phyloP scores from a whole-genome alignment of 2,329 filamentous ascomycete species.

The Hirsutella rhossiliensis region DNA sequence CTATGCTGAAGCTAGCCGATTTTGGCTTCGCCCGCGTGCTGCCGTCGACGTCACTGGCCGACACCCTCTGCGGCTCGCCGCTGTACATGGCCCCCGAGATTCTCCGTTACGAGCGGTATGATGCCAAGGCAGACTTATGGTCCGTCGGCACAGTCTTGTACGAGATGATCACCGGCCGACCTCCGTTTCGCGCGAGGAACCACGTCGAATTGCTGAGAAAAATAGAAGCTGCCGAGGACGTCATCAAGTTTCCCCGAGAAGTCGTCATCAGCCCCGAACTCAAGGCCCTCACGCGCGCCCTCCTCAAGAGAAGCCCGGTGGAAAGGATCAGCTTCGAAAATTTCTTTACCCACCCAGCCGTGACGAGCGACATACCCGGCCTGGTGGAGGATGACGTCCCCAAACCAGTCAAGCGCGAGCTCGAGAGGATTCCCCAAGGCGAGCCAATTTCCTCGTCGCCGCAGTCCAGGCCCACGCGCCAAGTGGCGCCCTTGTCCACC shows the following conservation, averaged over 20 bases:
- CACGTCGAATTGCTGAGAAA: conserved; percentile 88
- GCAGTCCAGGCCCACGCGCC: conserved; percentile 16
- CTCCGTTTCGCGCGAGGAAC: conserved; percentile 85
- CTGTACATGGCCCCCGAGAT: conserved; percentile 99
- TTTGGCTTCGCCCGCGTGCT: conserved; percentile 96
- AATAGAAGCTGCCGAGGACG: conserved; percentile 81
- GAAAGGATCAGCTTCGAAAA: conserved; percentile 77
- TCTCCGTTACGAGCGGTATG: conserved; percentile 90
- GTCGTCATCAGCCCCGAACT: conserved; percentile 60
- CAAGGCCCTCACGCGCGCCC: conserved; percentile 65
- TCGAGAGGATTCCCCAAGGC: conserved; percentile 19
- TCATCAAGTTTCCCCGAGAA: conserved; percentile 71
- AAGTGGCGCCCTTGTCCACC: conserved; percentile 21
- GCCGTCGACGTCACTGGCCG: conserved; percentile 80
- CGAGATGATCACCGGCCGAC: conserved; percentile 85
- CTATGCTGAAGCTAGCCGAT: conserved; percentile 95
- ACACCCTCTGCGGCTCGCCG: conserved; percentile 92
- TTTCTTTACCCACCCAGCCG: conserved; percentile 67
- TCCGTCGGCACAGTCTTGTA: conserved; percentile 92
- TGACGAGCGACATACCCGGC: conserved; percentile 66
- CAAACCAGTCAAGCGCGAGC: conserved; percentile 23
- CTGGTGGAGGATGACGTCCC: conserved; percentile 66
- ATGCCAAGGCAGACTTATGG: conserved; percentile 94
- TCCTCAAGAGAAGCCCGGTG: conserved; percentile 76
- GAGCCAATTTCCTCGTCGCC: conserved; percentile 15